These are phyloP conservation scores for Venturia pyrina DNA, from an alignment of 2,329 filamentous ascomycete species.

Conservation along the genomic window DNA sequence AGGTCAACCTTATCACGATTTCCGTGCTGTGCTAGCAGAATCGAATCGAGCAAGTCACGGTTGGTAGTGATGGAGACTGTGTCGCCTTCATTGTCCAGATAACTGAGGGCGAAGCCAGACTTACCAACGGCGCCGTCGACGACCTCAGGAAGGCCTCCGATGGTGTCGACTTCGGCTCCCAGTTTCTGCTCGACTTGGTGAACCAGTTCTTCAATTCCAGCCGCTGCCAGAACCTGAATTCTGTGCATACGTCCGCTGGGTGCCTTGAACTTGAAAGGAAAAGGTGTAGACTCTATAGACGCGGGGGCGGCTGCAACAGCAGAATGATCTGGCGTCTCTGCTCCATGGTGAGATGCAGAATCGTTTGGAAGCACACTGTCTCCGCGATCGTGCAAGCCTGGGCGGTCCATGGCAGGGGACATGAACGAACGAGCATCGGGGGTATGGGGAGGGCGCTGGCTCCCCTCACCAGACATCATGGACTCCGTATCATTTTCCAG, in stretches of 20 bases:
- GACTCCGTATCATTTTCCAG: conserved; percentile 93
- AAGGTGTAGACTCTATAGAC: conserved; percentile 58
- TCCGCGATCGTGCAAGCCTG: conserved; percentile 50
- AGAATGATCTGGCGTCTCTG: conserved; percentile 65
- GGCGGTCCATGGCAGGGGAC: conserved; percentile 64
- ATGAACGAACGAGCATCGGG: conserved; percentile 65
- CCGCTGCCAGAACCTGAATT: conserved; percentile 70
- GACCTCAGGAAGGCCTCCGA: conserved; percentile 70
- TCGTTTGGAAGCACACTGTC: conserved; percentile 89
- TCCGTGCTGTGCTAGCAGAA: conserved; percentile 67
- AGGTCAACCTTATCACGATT: conserved; percentile 89
- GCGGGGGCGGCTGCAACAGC: conserved; percentile 48
- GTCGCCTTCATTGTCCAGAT: conserved; percentile 93
- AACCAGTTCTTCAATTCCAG: conserved; percentile 74
- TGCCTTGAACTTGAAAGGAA: conserved; percentile 98
- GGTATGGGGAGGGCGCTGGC: conserved; percentile 57
- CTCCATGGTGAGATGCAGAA: conserved; percentile 84
- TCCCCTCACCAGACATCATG: conserved; percentile 84
- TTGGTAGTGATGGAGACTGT: conserved; percentile 95
- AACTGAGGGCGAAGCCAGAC: conserved; percentile 83
- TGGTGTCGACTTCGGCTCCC: conserved; percentile 65
- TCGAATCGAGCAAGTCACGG: conserved; percentile 82
- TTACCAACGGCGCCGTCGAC: conserved; percentile 69
- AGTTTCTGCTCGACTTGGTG: conserved; percentile 72
- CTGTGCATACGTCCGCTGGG: conserved; percentile 90